Conservation (phyloP, 2,329 filamentous ascomycete species). For the Parastagonospora nodorum region DNA sequence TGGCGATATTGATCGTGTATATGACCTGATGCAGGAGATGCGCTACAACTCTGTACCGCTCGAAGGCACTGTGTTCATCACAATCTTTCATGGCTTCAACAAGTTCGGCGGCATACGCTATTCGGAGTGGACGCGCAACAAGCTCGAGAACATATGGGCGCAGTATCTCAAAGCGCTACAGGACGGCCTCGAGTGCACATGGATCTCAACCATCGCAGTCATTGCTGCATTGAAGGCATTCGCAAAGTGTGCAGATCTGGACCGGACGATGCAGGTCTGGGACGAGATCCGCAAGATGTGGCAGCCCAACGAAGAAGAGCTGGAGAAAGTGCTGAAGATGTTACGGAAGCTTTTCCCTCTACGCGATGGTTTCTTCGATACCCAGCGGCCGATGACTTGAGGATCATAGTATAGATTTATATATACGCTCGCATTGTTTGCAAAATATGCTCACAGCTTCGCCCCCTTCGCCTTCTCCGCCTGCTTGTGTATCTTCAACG, state of each 20-base stretch:
- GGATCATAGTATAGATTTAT: not conserved
- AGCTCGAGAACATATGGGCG: constrained; percentile 59
- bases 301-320: constrained; percentile 42
- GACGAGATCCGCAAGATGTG: constrained; percentile 49
- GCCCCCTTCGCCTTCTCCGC: constrained; percentile 25
- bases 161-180: constrained; percentile 31
- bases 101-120: constrained; percentile 69
- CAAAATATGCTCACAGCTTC: constrained; percentile 11
- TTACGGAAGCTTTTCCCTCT: constrained; percentile 31
- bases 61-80: constrained; percentile 77
- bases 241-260: constrained; percentile 60
- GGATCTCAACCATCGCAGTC: constrained; percentile 31
- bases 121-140: constrained; percentile 72
- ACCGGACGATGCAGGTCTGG: constrained; percentile 62
- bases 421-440: not conserved
- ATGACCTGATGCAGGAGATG: constrained; percentile 81
- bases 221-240: constrained; percentile 59
- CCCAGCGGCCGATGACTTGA: not conserved
- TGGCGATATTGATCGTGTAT: constrained; percentile 74
- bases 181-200: constrained; percentile 28
- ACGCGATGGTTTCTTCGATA: constrained; percentile 17
- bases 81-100: constrained; percentile 82
- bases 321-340: constrained; percentile 31
- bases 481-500: constrained; percentile 31
- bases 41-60: constrained; percentile 66